Evolutionary conservation across 2,329 filamentous ascomycete species (phyloP), one percentile per base, ranked within the genome.

Genomic region (Penicillium rolfsii): DNA sequence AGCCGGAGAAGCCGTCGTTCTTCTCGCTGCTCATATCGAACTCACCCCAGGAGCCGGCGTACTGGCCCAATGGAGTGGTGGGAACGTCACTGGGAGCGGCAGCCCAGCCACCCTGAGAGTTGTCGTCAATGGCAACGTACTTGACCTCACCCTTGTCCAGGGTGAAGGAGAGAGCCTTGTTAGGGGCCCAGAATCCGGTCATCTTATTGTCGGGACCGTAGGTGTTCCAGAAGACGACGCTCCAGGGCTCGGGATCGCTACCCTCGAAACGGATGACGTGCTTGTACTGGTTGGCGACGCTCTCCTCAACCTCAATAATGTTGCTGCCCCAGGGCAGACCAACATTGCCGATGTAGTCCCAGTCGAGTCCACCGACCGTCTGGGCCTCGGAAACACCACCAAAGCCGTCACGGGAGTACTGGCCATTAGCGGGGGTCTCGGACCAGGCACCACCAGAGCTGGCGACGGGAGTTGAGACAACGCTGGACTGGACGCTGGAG

Each of bases 191-290:
- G 65, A 66, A 70, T 46, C 77, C 77, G 58, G 66, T 67, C 58
- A 77, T 68, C 55, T 64, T 59, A 35, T 69, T 68, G 49, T 70
- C 58, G 43, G 75, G 73, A 16, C 73, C 76, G 28, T 73, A 68
- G 53, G 71, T 78, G 74, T 79, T 79, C 76, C 76, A 79, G 73
- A 79, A 73, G n/a, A 73, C 58, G 16, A 78, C 66, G 48, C 66
- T 73, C 72, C 72, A 77, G 62, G 67, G 59, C n/a, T 77, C 70
- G 14, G 50, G 58, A 63, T 74, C 61, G 46, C 65, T 63, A 40
- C 76, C 76, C 54, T 70, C 64, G 55, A 79, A 67, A 30, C 72
- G 65, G 43, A 73, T 57, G 50, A 78, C 75, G 64, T 78, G 69
- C 65, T 75, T 70, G 73, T 78, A 78, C 45, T 68, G 45, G 66